phyloP scores from a whole-genome alignment of 2,329 filamentous ascomycete species.

The Fusarium sp. region DNA sequence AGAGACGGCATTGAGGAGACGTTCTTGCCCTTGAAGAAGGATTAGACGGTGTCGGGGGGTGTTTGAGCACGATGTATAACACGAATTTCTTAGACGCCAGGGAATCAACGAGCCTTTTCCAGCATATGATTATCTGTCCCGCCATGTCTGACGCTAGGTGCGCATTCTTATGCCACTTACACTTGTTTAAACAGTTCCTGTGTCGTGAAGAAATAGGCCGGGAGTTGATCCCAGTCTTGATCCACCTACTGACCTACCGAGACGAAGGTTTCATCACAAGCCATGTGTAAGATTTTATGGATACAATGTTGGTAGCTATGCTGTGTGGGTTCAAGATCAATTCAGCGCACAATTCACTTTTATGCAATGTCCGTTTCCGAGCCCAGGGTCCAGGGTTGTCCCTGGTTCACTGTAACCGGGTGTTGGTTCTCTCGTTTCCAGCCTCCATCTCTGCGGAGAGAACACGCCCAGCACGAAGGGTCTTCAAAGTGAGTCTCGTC shows the following conservation, averaged over 20 bases:
- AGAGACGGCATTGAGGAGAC: slow-evolving; percentile 89
- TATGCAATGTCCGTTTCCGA: background rate
- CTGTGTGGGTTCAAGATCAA: background rate
- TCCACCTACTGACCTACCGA: background rate
- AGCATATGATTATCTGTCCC: background rate
- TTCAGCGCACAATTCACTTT: background rate
- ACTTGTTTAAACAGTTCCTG: background rate
- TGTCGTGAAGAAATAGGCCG: background rate
- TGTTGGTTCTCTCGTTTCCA: background rate
- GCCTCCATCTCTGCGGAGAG: background rate
- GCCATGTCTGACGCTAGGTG: slow-evolving; percentile 1
- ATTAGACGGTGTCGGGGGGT: slow-evolving; percentile 64
- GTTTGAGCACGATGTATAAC: slow-evolving; percentile 47
- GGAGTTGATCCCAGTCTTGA: background rate
- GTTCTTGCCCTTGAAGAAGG: slow-evolving; percentile 87
- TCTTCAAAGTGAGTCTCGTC: background rate
- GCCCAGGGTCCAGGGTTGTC: background rate
- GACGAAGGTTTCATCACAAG: background rate
- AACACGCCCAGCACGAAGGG: background rate
- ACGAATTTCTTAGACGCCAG: slow-evolving; percentile 41
- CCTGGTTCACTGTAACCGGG: background rate
- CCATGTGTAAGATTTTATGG: background rate
- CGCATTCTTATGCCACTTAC: slow-evolving; percentile 1
- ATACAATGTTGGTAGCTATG: background rate
- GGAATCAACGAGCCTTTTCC: slow-evolving; percentile 38